These are phyloP conservation scores for Tetrastigma voinierianum DNA, from an alignment of 164 flowering plant species.

Conservation along the genomic window DNA sequence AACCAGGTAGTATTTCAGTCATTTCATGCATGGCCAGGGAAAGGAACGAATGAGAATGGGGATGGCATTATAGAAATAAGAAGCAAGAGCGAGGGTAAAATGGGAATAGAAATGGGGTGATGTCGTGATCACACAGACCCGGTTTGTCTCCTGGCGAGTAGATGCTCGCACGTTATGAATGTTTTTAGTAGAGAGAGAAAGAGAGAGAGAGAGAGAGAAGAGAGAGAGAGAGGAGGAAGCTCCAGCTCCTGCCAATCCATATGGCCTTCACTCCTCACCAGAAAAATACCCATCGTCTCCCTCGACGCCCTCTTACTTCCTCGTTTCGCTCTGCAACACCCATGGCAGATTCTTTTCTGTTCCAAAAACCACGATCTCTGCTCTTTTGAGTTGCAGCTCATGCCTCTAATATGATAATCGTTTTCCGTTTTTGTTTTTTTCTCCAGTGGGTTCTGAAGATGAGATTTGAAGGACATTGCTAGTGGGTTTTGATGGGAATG, in stretches of 20 bases:
- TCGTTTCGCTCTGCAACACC: constrained; percentile 11
- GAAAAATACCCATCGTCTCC: constrained; percentile 12
- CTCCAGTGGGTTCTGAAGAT: too few species aligned
- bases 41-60: not conserved
- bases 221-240: too few species aligned
- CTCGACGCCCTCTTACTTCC: constrained; percentile 14
- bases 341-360: not conserved
- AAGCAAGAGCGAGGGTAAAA: constrained; percentile 2
- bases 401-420: too few species aligned
- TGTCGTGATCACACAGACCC: constrained; percentile 36
- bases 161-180: constrained; percentile 70
- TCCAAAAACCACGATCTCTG: too few species aligned
- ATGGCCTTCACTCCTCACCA: constrained; percentile 16
- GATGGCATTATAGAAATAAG: constrained; percentile 9
- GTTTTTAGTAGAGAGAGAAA: constrained; percentile 5
- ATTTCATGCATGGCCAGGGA: not conserved
- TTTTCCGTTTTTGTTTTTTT: too few species aligned
- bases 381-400: too few species aligned
- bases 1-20: constrained; percentile 2
- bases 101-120: constrained; percentile 1
- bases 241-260: constrained; percentile 19
- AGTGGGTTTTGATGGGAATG: too few species aligned
- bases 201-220: constrained; percentile 10
- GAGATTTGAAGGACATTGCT: too few species aligned
- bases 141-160: constrained; percentile 61